phyloP scores from a whole-genome alignment of 805 yeast species.

The Candida jianshihensis region DNA sequence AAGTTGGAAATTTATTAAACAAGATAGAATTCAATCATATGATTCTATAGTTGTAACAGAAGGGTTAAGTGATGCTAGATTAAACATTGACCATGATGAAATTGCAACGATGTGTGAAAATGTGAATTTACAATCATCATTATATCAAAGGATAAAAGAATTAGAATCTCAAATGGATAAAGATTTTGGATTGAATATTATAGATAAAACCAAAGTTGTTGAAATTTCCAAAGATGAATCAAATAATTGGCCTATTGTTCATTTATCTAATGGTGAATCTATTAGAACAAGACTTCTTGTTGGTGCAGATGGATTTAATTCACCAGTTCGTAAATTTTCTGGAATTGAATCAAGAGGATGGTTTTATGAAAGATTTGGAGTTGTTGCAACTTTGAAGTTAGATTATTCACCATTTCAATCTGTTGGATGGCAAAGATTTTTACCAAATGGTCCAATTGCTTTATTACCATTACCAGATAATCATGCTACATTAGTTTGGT shows the following conservation, averaged over 20 bases:
- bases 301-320: conserved; percentile 95
- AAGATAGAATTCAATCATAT: conserved; percentile 71
- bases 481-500: conserved; percentile 91
- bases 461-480: conserved; percentile 82
- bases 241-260: conserved; percentile 71
- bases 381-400: conserved; percentile 82
- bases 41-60: conserved; percentile 84
- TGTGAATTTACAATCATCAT: conserved; percentile 71
- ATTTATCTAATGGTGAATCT: conserved; percentile 55
- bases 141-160: conserved; percentile 47
- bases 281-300: conserved; percentile 69
- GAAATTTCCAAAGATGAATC: conserved; percentile 36
- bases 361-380: conserved; percentile 82
- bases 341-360: conserved; percentile 86
- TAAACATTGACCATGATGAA: conserved; percentile 62
- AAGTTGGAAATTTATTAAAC: conserved; percentile 62
- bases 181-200: conserved; percentile 31
- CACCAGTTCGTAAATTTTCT: conserved; percentile 82
- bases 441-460: conserved; percentile 90
- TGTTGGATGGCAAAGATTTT: conserved; percentile 90
- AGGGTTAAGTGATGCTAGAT: conserved; percentile 60
- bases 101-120: conserved; percentile 88
- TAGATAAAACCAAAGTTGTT: conserved; percentile 64
- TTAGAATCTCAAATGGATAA: conserved; percentile 22
- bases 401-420: conserved; percentile 64